Evolutionary conservation across 2,329 filamentous ascomycete genomes (phyloP), one percentile per base, ranked within the genome.

Genomic region (Orbilia javanica): DNA sequence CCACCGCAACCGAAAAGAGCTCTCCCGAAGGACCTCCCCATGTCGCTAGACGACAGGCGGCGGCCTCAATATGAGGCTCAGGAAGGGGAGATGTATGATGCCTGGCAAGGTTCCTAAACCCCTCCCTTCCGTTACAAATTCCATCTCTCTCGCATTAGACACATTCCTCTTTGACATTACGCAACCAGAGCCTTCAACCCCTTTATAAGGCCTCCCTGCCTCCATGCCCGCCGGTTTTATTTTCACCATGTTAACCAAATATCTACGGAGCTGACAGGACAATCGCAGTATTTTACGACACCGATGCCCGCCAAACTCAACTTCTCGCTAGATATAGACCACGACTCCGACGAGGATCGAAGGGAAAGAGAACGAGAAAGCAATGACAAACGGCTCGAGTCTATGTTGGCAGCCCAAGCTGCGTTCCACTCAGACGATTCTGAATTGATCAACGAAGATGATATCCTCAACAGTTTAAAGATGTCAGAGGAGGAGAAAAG

Each of bases 61-160:
- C 88, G 88, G 82, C 88, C 92, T 36, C 88, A 90, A 3, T 87
- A 86, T 29, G 81, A 84, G 55, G 88, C 92, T 70, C 87, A 88
- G 44, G 96, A 98, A 87, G 97, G 94, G 46, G 96, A 98, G 87
- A 93, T 97, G 86, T 99, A 98, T 84, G 96, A 99, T 88, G 96
- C 93, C 81, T 99, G 96, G 96, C 94, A 98, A 90, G 95, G 95
- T 91, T 84, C 83, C 87, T 79, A 85, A 74, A 75, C 67, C 67
- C 72, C 69, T 72, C 60, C 77, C 76, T 67, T 75, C 77, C 76
- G 27, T 13, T 25, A 42, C 34, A 25, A 44, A 39, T 60, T 36
- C 36, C 57, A 52, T 57, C 64, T 34, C 29, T 57, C 29, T 20
- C 48, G 64, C 11, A 65, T 25, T 27, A 68, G 42, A 52, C 44